These are phyloP conservation scores for Thalassiosira sp. DNA, from an alignment of 352 stramenopile species.

Conservation along the genomic window DNA sequence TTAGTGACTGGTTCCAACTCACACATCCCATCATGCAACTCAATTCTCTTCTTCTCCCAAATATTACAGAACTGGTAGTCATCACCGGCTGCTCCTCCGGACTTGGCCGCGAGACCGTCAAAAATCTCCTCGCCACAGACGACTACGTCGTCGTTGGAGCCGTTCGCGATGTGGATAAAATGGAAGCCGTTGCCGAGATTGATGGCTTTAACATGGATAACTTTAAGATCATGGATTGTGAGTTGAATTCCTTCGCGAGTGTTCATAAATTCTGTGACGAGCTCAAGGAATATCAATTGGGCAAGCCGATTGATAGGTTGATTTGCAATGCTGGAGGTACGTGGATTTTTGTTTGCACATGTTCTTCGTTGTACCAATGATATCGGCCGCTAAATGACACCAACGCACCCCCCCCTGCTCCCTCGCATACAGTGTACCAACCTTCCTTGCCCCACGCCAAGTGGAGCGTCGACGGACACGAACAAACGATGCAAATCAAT, in stretches of 20 bases:
- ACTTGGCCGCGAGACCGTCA: conserved; percentile 83
- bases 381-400: not conserved
- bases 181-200: conserved; percentile 84
- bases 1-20: not conserved
- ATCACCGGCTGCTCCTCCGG: conserved; percentile 85
- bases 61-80: conserved; percentile 80
- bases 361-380: not conserved
- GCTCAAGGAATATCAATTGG: conserved; percentile 78
- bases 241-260: conserved; percentile 86
- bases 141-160: conserved; percentile 86
- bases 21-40: not conserved
- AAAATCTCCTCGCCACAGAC: conserved; percentile 75
- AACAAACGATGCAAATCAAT: conserved; percentile 88
- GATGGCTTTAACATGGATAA: conserved; percentile 82
- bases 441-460: conserved; percentile 82
- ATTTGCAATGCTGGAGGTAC: conserved; percentile 86
- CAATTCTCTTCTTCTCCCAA: conserved; percentile 3
- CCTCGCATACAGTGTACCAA: conserved; percentile 84
- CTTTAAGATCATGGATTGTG: conserved; percentile 86
- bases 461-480: conserved; percentile 86
- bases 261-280: conserved; percentile 85
- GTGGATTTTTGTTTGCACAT: conserved; percentile 4
- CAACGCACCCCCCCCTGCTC: not conserved
- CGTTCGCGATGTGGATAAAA: conserved; percentile 85
- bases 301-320: conserved; percentile 83